Evolutionary conservation across 108 stramenopile genomes (phyloP), one percentile per base, ranked within the genome.

Genomic region (Pinguiococcus pyrenoidosus): DNA sequence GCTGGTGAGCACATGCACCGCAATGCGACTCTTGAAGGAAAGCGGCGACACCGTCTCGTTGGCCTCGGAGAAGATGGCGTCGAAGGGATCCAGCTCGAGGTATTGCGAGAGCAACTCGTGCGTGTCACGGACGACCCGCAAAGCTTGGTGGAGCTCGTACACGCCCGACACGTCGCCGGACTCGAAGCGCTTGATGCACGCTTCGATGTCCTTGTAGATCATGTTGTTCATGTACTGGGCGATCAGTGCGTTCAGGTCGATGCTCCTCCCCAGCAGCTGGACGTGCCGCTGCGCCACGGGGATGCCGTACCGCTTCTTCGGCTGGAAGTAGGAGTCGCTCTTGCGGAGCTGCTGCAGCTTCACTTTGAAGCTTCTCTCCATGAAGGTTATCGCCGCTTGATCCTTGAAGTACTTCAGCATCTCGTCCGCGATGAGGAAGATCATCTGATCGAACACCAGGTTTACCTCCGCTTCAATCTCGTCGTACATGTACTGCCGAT

Each of bases 381-480:
- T 10, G 34, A 12, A 12, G 12, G 34, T 35, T 35, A 35, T 35
- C 10, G 56, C 64, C 8, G 56, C 49, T 1, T 26, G 22, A 14
- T 32, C 46, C 61, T 69, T 72, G 48, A 37, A 59, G 62, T 72
- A 63, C 7, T 44, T 46, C 46, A 65, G 69, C n/a, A 69, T 39
- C 23, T 72, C 58, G 24, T 51, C 58, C 8, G 46, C 35, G 10
- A 72, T 29, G 39, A 65, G 62, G 40, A 62, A 63, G 13, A 71
- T 16, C 23, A 71, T 29, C 51, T 68, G 67, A 32, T 68, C 71
- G 44, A 68, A 50, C 46, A 59, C 66, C 3, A 72, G 49, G 49
- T 62, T 71, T 4, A 62, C 73, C 51, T 75, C 73, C 14, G 71
- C 73, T 49, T 73, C 64, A 14, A 72, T 58, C 47, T 75, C 74